Evolutionary conservation across 495 filamentous ascomycete species (phyloP).

Genomic region (Penicillium egyptiacum): DNA sequence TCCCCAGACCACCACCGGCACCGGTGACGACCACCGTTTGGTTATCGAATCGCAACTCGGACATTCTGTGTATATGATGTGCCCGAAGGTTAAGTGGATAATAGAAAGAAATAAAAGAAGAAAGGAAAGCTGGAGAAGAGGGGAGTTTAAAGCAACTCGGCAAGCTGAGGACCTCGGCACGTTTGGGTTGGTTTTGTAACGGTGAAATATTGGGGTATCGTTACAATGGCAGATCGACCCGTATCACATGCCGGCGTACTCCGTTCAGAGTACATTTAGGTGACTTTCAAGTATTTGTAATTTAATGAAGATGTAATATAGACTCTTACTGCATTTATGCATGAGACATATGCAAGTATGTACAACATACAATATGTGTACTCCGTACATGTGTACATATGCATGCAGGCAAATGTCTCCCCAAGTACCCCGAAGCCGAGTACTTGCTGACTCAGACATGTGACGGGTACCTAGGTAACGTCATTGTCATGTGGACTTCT

Average conservation of each 20-base stretch:
- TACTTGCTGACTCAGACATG: conserved; percentile 38
- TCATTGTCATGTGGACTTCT: conserved; percentile 26
- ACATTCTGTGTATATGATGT: conserved; percentile 52
- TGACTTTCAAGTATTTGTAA: no score
- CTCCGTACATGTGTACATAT: no score
- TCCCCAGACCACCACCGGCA: conserved; percentile 91
- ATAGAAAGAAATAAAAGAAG: conserved; percentile 20
- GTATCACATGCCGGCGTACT: conserved; percentile 44
- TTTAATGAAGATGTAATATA: no score
- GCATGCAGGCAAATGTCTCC: no score
- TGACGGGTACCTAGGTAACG: conserved; percentile 32
- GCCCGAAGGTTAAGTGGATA: conserved; percentile 22
- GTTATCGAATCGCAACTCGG: conserved; percentile 87
- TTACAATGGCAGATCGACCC: conserved; percentile 31
- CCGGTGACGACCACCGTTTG: conserved; percentile 97
- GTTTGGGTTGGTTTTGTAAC: conserved; percentile 29
- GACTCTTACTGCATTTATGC: background rate
- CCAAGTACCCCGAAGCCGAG: conserved; percentile 8
- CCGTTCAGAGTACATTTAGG: no score
- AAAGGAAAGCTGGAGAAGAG: conserved; percentile 31
- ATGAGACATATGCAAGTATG: background rate
- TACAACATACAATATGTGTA: background rate
- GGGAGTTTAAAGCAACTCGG: conserved; percentile 42
- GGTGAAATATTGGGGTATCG: conserved; percentile 23
- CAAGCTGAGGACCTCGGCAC: conserved; percentile 47